Base-by-base conservation (phyloP, 768 basidiomycete genomes). In the Pleurotus citrinopileatus region DNA sequence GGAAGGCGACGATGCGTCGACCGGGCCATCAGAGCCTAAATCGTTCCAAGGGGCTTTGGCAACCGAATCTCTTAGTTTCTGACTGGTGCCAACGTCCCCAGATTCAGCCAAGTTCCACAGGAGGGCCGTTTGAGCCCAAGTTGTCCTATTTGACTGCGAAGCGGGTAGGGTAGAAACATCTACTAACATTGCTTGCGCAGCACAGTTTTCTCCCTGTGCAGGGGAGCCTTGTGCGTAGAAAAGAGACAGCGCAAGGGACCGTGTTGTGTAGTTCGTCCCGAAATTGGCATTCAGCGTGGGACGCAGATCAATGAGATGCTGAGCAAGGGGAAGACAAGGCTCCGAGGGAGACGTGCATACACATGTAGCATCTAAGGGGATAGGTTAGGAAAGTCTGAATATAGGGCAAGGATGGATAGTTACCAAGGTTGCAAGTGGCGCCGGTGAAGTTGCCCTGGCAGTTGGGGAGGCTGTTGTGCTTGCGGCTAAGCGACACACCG, bases 61-160 rank as follows among this genome's bases (percentile, higher is more conserved):
- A 26, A 84, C 73, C 58, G 80, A 85, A 3, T 68, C 55, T 54
- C 76, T 79, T 57, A 87, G 63, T 19, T 61, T 62, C 36, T 59
- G 47, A 17, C 75, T 67, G 4, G 73, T 63, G 22, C 61, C 60
- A 4, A 69, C 50, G 64, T 85, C 74, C 57, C 78, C 76, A 1
- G 80, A 79, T 60, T 77, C 70, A 3, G 81, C 69, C 9, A 82
- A 65, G 59, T 80, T 81, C 82, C 83, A 88, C 2, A 88, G 69
- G 28, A 88, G 59, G 15, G 83, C 80, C 4, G 78, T 64, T 63
- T 80, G 79, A 0, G 81, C 78, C 84, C 84, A 88, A 20, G 64
- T 59, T 5, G 80, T 81, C 28, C 81, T 73, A 57, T 80, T 81
- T 12, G 80, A 77, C 37, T 71, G 72, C 8, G 53, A 66, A 5